Conservation (phyloP, 1,284 basidiomycete species). For the Phenoliferia sp. region DNA sequence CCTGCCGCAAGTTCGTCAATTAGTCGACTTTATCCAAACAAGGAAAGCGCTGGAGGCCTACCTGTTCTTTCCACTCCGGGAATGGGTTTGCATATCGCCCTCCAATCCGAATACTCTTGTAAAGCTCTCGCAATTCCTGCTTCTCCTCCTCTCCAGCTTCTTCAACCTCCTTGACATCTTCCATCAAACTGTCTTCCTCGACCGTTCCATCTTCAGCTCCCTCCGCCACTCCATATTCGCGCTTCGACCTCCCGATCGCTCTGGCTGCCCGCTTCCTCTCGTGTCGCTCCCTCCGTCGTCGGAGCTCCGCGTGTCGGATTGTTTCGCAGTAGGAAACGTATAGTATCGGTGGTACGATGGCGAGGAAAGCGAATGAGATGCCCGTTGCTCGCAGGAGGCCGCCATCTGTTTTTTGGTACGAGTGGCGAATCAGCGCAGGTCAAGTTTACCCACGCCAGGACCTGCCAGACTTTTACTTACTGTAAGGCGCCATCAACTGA, state of each 20-base stretch:
- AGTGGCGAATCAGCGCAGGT: too few species aligned
- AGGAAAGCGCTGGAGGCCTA: slow-evolving; percentile 24
- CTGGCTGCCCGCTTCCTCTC: neutral
- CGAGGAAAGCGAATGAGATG: neutral
- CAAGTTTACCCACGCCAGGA: too few species aligned
- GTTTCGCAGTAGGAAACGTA: slow-evolving; percentile 8
- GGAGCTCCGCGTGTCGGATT: neutral
- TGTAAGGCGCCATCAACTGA: too few species aligned
- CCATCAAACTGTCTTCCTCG: neutral
- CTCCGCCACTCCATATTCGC: neutral
- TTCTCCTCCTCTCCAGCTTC: slow-evolving; percentile 40
- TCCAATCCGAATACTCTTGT: slow-evolving; percentile 32
- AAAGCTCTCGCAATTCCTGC: slow-evolving; percentile 43
- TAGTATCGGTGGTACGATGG: neutral
- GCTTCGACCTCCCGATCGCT: neutral
- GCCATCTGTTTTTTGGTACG: too few species aligned
- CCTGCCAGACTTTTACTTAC: too few species aligned
- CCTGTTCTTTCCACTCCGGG: slow-evolving; percentile 50
- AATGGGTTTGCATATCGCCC: slow-evolving; percentile 46
- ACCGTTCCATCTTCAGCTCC: neutral
- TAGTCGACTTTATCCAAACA: neutral
- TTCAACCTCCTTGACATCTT: neutral
- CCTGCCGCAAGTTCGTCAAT: neutral
- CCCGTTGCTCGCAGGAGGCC: neutral
- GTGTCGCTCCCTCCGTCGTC: neutral